A percentile compares a stretch with the other conserved stretches of the same genome.
Conservation (phyloP, 202 grass and related monocot species). For the Panicum hallii region DNA sequence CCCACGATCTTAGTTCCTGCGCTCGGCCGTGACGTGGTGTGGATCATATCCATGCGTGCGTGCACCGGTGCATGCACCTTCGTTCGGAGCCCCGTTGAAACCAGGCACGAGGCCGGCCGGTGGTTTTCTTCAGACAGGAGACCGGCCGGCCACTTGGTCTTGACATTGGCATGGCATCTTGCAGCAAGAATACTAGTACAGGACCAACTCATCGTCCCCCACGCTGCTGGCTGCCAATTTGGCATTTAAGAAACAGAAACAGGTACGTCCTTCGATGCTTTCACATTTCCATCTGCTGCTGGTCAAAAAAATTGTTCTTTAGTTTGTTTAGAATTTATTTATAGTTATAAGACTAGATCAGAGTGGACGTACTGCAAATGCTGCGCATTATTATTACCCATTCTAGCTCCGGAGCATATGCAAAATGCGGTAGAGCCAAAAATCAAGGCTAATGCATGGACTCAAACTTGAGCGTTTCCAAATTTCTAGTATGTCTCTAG, state of each 20-base stretch:
- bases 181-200: background rate
- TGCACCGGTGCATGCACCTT: background rate
- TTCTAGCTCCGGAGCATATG: background rate
- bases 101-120: background rate
- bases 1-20: background rate
- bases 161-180: slow-evolving; percentile 13
- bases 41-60: background rate
- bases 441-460: background rate
- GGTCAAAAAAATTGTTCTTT: background rate
- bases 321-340: background rate
- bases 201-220: background rate
- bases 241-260: background rate
- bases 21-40: background rate
- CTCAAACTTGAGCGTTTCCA: background rate
- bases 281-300: background rate
- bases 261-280: background rate
- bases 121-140: background rate
- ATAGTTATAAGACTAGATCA: background rate
- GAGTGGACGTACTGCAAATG: background rate
- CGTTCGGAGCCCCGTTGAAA: slow-evolving; percentile 27
- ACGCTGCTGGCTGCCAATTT: background rate
- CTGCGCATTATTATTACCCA: background rate
- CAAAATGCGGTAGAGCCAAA: background rate
- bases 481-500: no score
- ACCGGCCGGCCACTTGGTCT: slow-evolving; percentile 34